A percentile compares a stretch with the other conserved stretches of the same genome.
Conservation (phyloP, 2,329 filamentous ascomycete genomes). For the Pseudocercospora musae region DNA sequence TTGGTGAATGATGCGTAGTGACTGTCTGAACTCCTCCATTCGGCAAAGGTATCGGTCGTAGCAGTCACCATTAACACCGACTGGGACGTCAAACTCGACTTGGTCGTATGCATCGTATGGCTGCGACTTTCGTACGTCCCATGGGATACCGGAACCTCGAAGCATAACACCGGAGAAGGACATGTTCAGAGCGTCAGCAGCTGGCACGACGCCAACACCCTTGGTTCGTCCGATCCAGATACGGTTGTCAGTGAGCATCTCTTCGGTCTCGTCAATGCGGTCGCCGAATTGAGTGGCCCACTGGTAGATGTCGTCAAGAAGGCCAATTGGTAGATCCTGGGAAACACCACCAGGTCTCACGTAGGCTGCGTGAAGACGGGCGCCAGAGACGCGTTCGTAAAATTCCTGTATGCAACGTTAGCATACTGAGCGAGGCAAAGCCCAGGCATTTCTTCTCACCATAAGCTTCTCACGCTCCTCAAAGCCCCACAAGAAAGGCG, state of each 20-base stretch:
- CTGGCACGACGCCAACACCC: slow-evolving; percentile 85
- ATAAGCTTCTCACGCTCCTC: slow-evolving; percentile 99
- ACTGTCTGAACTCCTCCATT: slow-evolving; percentile 99
- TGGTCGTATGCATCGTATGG: slow-evolving; percentile 97
- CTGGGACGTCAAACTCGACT: slow-evolving; percentile 97
- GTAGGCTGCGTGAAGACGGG: slow-evolving; percentile 94
- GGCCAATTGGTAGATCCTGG: slow-evolving; percentile 88
- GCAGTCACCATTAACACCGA: slow-evolving; percentile 95
- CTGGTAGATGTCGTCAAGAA: slow-evolving; percentile 98
- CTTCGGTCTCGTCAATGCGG: slow-evolving; percentile 97
- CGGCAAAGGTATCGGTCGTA: slow-evolving; percentile 98
- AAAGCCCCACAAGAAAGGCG: slow-evolving; percentile 98
- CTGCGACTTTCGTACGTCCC: slow-evolving; percentile 93
- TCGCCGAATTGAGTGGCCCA: slow-evolving; percentile 99
- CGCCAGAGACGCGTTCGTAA: slow-evolving; percentile 97
- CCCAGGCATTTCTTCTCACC: slow-evolving; percentile 55
- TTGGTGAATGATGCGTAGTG: slow-evolving; percentile 95
- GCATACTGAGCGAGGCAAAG: neutral
- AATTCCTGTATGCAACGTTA: slow-evolving; percentile 68
- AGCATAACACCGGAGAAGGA: slow-evolving; percentile 98
- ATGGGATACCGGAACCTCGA: slow-evolving; percentile 90
- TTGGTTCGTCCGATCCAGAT: slow-evolving; percentile 95
- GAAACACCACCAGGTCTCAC: slow-evolving; percentile 94
- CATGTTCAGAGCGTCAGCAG: slow-evolving; percentile 92
- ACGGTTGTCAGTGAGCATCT: slow-evolving; percentile 97